Percentiles rank a stretch among this genome's conserved stretches.
These are phyloP conservation scores for Chlamydomonas schloesseri DNA, from an alignment of 139 green algal genomes.

Conservation along the genomic window DNA sequence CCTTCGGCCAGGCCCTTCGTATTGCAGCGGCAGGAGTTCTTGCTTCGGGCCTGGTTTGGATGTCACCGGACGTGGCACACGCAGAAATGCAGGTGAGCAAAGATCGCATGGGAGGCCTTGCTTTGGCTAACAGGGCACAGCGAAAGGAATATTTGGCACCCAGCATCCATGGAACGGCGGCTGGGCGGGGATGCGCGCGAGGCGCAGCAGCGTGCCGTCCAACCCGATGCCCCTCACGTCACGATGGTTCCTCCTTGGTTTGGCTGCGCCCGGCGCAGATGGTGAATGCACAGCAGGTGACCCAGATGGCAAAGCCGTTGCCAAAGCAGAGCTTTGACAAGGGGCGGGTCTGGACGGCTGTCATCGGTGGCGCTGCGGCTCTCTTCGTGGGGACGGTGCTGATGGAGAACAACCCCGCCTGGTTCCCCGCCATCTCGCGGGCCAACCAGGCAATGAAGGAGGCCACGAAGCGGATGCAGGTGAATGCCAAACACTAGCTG, in stretches of 20 bases:
- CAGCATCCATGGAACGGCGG: no score
- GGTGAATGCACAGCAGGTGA: conserved; percentile 61
- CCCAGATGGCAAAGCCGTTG: conserved; percentile 68
- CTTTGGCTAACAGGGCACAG: no score
- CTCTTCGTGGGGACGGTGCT: conserved; percentile 79
- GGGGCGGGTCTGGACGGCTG: conserved; percentile 73
- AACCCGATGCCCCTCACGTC: background rate
- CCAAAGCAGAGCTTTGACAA: conserved; percentile 80
- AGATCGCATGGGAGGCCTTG: background rate
- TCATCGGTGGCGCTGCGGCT: conserved; percentile 71
- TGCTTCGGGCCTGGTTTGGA: background rate
- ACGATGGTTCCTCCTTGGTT: no score
- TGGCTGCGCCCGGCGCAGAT: conserved; percentile 55
- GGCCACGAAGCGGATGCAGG: conserved; percentile 1
- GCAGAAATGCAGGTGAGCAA: conserved; percentile 43
- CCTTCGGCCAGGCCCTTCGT: background rate
- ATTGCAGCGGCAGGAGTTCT: background rate
- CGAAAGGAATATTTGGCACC: no score
- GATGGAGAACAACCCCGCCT: conserved; percentile 77
- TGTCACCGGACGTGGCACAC: background rate
- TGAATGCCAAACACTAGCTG: no score
- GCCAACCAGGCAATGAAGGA: conserved; percentile 79
- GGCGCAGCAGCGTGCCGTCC: background rate
- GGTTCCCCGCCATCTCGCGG: conserved; percentile 84
- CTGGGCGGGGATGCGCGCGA: no score